A percentile compares a stretch with the other conserved stretches of the same genome.
phyloP scores from a whole-genome alignment of 1,284 basidiomycete species.

The Cryptococcus hybrid region DNA sequence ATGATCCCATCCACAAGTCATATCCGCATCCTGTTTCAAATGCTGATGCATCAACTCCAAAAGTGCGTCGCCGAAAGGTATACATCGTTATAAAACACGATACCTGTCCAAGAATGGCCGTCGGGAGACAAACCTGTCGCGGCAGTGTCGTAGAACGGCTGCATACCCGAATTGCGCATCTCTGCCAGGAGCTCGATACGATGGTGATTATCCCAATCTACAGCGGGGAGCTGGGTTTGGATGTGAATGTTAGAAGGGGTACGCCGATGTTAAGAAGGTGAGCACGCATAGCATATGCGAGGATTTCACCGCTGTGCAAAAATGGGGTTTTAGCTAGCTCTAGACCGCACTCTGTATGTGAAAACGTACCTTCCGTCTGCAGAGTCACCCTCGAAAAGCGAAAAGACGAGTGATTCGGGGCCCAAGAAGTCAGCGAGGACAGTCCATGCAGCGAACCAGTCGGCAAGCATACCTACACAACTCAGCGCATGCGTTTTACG shows the following conservation, averaged over 20 bases:
- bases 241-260: conserved; percentile 44
- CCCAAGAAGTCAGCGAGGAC: conserved; percentile 45
- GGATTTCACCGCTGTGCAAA: conserved; percentile 30
- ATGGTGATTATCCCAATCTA: conserved; percentile 41
- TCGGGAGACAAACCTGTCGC: conserved; percentile 38
- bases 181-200: conserved; percentile 49
- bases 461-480: conserved; percentile 36
- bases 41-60: conserved; percentile 52
- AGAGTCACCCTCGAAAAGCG: conserved; percentile 40
- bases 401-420: conserved; percentile 39
- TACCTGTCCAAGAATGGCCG: conserved; percentile 39
- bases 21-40: conserved; percentile 47
- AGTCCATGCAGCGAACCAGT: conserved; percentile 48
- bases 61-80: conserved; percentile 49
- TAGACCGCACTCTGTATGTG: neutral
- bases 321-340: neutral
- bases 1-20: conserved; percentile 53
- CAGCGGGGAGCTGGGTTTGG: conserved; percentile 30
- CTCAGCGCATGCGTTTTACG: neutral
- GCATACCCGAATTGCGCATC: conserved; percentile 51
- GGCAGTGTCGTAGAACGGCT: conserved; percentile 42
- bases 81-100: conserved; percentile 54
- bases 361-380: conserved; percentile 38
- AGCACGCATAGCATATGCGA: conserved; percentile 33
- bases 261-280: conserved; percentile 45